A percentile compares a stretch with the other conserved stretches of the same genome.
Evolutionary conservation across 495 filamentous ascomycete species (phyloP).

Genomic region (Penicillium paxilli): DNA sequence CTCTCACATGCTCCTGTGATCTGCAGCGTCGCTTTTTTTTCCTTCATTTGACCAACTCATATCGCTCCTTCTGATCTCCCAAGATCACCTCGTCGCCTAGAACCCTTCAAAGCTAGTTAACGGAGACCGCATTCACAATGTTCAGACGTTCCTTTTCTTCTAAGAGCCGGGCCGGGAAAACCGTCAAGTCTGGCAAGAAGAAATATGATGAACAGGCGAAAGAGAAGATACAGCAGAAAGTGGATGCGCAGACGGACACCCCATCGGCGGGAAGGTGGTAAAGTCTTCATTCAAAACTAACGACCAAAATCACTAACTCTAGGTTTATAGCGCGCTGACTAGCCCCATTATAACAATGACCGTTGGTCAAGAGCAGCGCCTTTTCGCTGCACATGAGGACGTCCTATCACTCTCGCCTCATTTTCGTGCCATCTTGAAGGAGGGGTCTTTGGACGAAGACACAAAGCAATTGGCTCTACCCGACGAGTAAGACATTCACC

Average conservation of each 20-base stretch:
- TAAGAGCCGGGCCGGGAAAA: conserved; percentile 76
- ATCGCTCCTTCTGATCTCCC: conserved; percentile 35
- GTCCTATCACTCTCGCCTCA: conserved; percentile 59
- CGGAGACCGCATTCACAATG: conserved; percentile 56
- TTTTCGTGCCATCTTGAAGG: conserved; percentile 55
- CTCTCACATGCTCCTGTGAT: conserved; percentile 36
- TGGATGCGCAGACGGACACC: conserved; percentile 58
- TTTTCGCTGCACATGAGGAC: conserved; percentile 74
- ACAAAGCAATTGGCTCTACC: conserved; percentile 58
- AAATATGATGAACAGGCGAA: conserved; percentile 70
- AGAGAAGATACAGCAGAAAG: conserved; percentile 69
- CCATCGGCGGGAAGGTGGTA: conserved; percentile 49
- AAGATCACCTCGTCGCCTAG: conserved; percentile 25
- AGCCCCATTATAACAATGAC: conserved; percentile 83
- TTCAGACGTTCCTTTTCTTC: conserved; percentile 82
- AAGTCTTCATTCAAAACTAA: conserved; percentile 19
- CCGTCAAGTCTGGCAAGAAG: conserved; percentile 71
- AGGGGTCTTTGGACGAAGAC: conserved; percentile 56
- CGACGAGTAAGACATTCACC: conserved; percentile 47
- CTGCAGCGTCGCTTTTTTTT: conserved; percentile 35
- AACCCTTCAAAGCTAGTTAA: conserved; percentile 9
- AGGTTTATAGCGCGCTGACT: conserved; percentile 53
- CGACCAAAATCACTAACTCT: conserved; percentile 23
- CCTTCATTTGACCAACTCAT: conserved; percentile 35
- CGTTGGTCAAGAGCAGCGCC: conserved; percentile 75